Base-by-base conservation (phyloP, 2,329 filamentous ascomycete species). In the Venturiaceae sp. region DNA sequence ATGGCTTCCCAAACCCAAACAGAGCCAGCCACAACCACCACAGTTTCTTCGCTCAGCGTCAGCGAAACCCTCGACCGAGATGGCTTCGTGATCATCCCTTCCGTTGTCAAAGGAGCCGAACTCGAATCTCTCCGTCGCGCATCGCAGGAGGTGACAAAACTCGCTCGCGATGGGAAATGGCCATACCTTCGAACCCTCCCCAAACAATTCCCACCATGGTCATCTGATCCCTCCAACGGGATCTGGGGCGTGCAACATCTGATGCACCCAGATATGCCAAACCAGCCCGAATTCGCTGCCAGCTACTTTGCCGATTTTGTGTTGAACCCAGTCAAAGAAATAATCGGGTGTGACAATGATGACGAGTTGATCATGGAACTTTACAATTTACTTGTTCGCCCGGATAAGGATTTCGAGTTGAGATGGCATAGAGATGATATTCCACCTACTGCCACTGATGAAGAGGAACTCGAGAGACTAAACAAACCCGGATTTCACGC, bases 231-330 rank as follows among this genome's bases (percentile, higher is more conserved):
- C 1, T 75, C 77, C 0, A 72, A 76, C 55, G 89, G 89, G 21
- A 95, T 95, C 71, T 95, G 90, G 91, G 90, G 90, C 62, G 86
- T 95, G 2, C 90, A 95, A 76, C 88, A 92, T 71, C 80, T 95
- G 5, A 78, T 95, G 66, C 86, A 92, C 70, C 90, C 90, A 0
- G 75, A 79, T 1, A 82, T 92, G 64, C 80, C 83, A 0, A 80
- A 81, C 57, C 78, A 82, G 60, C 71, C 77, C 2, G 69, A 78
- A 3, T 95, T 92, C 71, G 80, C 84, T 5, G 69, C 76, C 55
- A 77, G 81, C 59, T 95, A 96, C 74, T 95, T 95, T 69, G 82
- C 84, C 34, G 75, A 80, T 23, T 76, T 78, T 28, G 75, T 92
- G 7, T 71, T 92, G 0, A 69, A 72, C 32, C 79, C 87, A 1